Evolutionary conservation across 1,139 yeast genomes (phyloP).

Genomic region (Geotrichum histeridarum): DNA sequence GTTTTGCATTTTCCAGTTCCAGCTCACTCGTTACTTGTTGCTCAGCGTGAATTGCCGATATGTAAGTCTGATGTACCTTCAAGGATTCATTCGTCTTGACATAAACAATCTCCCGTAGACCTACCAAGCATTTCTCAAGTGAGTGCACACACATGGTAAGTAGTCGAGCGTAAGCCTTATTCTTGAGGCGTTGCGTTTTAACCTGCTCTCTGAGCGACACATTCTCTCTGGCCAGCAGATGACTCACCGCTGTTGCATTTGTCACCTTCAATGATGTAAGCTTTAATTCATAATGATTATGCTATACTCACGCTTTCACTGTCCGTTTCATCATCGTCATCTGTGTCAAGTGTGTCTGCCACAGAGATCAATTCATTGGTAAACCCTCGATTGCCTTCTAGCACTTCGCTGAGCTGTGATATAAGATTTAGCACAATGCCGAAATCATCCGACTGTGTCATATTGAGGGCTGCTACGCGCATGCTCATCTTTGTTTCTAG

Average conservation of each 20-base stretch:
- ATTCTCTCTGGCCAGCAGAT: constrained; percentile 20
- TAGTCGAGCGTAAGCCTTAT: constrained; percentile 24
- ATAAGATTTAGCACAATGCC: constrained; percentile 29
- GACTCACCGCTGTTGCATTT: constrained; percentile 6
- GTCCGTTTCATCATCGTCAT: constrained; percentile 20
- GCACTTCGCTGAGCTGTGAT: constrained; percentile 26
- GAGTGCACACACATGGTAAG: constrained; percentile 24
- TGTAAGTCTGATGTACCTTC: constrained; percentile 27
- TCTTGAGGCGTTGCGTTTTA: constrained; percentile 20
- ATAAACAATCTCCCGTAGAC: constrained; percentile 27
- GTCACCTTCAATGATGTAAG: not conserved
- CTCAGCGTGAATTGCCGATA: constrained; percentile 27
- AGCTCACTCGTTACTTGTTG: constrained; percentile 25
- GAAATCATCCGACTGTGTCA: constrained; percentile 31
- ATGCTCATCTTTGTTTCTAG: constrained; percentile 7
- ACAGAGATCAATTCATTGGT: constrained; percentile 29
- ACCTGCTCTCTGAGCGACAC: constrained; percentile 22
- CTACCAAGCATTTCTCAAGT: constrained; percentile 26
- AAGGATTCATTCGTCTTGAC: constrained; percentile 27
- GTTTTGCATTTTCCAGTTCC: constrained; percentile 25
- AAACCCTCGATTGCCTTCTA: constrained; percentile 29
- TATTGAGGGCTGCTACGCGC: constrained; percentile 15
- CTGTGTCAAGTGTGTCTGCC: constrained; percentile 32
- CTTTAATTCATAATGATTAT: not conserved
- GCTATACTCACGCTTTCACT: constrained; percentile 11